Evolutionary conservation across 169 alveolate species (phyloP).

Genomic region (Plasmodium vinckei): DNA sequence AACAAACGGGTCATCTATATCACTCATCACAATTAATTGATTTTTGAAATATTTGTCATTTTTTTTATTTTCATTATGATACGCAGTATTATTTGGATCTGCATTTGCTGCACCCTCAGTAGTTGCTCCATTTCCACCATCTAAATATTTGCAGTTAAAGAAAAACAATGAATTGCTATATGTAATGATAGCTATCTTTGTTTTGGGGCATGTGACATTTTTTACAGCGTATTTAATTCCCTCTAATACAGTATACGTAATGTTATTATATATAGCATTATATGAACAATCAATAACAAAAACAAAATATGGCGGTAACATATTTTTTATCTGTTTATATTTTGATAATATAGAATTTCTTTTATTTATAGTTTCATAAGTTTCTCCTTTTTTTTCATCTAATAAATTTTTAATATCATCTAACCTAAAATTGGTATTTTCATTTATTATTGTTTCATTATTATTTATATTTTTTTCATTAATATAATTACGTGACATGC

Average conservation of each 20-base stretch:
- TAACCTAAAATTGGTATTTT: conserved; percentile 20
- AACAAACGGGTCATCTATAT: conserved; percentile 62
- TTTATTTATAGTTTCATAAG: conserved; percentile 19
- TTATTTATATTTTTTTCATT: neutral
- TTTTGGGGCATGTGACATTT: conserved; percentile 37
- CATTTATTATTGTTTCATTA: conserved; percentile 9
- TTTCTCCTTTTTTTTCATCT: conserved; percentile 42
- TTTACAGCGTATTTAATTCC: conserved; percentile 68
- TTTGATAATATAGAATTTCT: conserved; percentile 44
- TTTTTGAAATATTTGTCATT: neutral
- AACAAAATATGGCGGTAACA: conserved; percentile 62
- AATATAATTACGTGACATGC: neutral
- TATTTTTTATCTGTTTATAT: conserved; percentile 44
- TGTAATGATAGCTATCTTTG: conserved; percentile 71
- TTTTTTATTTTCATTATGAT: neutral
- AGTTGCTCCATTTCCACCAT: neutral
- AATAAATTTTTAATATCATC: conserved; percentile 48
- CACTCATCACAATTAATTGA: conserved; percentile 72
- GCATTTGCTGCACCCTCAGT: neutral
- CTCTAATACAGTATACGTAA: conserved; percentile 52
- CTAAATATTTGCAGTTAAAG: conserved; percentile 18
- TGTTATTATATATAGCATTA: conserved; percentile 56
- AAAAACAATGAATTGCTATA: conserved; percentile 33
- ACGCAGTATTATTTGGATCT: neutral
- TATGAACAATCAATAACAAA: conserved; percentile 69